Evolutionary conservation across 139 green algal species (phyloP).

Genomic region (Pseudopediastrum boryanum): DNA sequence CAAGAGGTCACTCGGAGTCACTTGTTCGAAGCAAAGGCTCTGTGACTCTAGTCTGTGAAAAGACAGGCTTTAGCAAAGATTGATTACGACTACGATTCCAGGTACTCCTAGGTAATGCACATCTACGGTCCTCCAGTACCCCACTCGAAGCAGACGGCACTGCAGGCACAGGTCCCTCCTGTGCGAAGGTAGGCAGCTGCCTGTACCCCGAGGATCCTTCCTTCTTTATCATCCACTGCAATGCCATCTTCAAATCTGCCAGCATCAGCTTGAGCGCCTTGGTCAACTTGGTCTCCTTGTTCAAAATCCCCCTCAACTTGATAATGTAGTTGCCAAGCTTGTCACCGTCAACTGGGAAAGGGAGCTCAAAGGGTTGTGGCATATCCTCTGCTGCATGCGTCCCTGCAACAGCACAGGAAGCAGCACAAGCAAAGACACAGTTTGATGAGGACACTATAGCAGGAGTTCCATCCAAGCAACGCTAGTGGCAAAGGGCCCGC

Average conservation of each 20-base stretch:
- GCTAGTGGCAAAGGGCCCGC: too few relatives aligned
- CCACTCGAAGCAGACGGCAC: too few relatives aligned
- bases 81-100: too few relatives aligned
- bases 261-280: conserved; percentile 94
- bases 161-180: conserved; percentile 45
- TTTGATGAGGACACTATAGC: background rate
- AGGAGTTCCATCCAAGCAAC: too few relatives aligned
- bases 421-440: background rate
- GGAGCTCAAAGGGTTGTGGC: conserved; percentile 72
- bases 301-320: conserved; percentile 74
- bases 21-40: too few relatives aligned
- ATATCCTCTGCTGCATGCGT: conserved; percentile 45
- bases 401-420: too few relatives aligned
- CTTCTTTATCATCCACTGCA: conserved; percentile 35
- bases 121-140: too few relatives aligned
- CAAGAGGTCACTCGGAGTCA: too few relatives aligned
- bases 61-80: too few relatives aligned
- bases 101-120: too few relatives aligned
- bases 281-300: conserved; percentile 91
- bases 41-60: too few relatives aligned
- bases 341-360: conserved; percentile 88
- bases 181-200: conserved; percentile 29
- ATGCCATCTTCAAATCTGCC: conserved; percentile 70
- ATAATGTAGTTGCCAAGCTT: conserved; percentile 85
- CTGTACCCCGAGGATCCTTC: too few relatives aligned